Evolutionary conservation across 2,329 filamentous ascomycete species (phyloP), one percentile per base, ranked within the genome.

Genomic region (Cladosporium sp.): DNA sequence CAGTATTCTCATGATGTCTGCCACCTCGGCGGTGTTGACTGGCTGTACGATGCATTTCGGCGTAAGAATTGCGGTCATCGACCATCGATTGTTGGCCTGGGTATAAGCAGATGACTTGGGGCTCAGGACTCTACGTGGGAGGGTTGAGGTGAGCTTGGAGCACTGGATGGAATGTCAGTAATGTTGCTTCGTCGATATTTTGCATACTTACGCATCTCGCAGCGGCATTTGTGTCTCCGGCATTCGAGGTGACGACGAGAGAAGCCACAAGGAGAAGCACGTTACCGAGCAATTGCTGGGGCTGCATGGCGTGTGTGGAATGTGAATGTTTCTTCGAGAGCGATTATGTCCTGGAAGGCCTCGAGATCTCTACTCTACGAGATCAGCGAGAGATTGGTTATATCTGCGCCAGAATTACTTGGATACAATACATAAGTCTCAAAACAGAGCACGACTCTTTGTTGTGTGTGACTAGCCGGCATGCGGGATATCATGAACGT

Each of bases 21-120:
- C 30, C 13, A 61, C 58, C 25, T 61, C 43, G 13, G 43, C 46
- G 30, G 46, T 26, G 23, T 61, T 36, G 30, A 61, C 13, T 7
- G 58, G 58, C 28, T 51, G 58, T n/a, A 53, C 58, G 16, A 61
- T 61, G 21, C 58, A 61, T 25, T 25, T 61, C 2, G 58, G 58
- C 11, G 43, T 16, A 5, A 61, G 58, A 26, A 61, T 61, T 5
- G 58, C 28, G n/a, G 58, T 61, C 8, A 46, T 53, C 8, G 58
- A 61, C 58, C 58, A 61, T 28, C 46, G 46, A n/a, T 26, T 61
- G 46, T 61, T 61, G 46, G 46, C 58, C 13, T 53, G 28, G 6
- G 43, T 26, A 8, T 51, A 61, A 3, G 21, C 58, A 21, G 58
- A 23, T 2, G 58, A 32, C 13, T 61, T 61, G 13, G 58, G 21